These are phyloP conservation scores for Trypanosoma vivax DNA, from an alignment of 208 protist genomes.

Conservation along the genomic window DNA sequence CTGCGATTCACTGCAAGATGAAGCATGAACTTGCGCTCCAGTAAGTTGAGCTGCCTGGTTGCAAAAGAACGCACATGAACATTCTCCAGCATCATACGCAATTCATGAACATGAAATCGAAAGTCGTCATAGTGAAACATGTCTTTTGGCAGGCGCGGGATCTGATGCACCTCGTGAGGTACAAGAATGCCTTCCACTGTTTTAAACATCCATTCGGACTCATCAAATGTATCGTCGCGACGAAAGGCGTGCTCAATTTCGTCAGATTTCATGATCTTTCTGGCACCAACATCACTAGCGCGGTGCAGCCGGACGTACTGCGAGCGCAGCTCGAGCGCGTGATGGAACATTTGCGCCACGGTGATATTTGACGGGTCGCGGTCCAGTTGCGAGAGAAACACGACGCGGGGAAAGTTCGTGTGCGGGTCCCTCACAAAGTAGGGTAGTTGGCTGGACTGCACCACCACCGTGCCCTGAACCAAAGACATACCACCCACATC, in stretches of 20 bases:
- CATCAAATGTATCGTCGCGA: constrained; percentile 54
- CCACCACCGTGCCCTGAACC: neutral
- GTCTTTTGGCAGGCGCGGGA: constrained; percentile 81
- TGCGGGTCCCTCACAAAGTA: constrained; percentile 62
- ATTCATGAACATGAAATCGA: constrained; percentile 64
- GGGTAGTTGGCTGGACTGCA: constrained; percentile 23
- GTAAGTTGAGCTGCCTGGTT: constrained; percentile 75
- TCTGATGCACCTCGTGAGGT: constrained; percentile 84
- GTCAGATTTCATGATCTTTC: constrained; percentile 7
- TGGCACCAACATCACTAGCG: constrained; percentile 3
- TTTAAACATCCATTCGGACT: constrained; percentile 89
- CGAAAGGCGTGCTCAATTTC: constrained; percentile 29
- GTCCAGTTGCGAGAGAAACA: constrained; percentile 56
- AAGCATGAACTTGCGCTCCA: constrained; percentile 90
- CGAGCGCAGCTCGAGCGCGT: constrained; percentile 63
- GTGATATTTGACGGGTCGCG: constrained; percentile 54
- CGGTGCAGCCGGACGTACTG: constrained; percentile 40
- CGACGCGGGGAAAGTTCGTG: constrained; percentile 57
- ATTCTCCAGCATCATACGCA: constrained; percentile 55
- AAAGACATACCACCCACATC: constrained; percentile 1
- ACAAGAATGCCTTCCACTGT: constrained; percentile 86
- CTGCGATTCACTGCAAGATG: constrained; percentile 90
- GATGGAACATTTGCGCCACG: constrained; percentile 60
- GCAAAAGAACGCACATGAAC: constrained; percentile 77
- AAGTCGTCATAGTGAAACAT: constrained; percentile 86